A percentile compares a stretch with the other conserved stretches of the same genome.
These are phyloP conservation scores for Bryopsis sp. DNA, from an alignment of 139 green algal species.

Conservation along the genomic window DNA sequence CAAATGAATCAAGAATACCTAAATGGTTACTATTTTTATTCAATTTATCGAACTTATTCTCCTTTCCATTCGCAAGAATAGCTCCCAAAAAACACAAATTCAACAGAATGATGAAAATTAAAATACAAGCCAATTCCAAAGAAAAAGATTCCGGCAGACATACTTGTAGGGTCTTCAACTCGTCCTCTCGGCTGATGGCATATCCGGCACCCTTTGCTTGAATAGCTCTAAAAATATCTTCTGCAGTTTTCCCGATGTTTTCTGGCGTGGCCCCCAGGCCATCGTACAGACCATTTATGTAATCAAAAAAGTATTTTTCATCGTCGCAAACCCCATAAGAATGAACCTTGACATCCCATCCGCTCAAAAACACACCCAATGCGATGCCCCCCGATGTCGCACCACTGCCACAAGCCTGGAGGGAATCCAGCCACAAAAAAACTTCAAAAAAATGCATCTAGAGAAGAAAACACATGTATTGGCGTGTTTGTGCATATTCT, in stretches of 20 bases:
- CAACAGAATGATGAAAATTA: too few relatives aligned
- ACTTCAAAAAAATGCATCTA: background rate
- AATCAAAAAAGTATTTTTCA: conserved; percentile 76
- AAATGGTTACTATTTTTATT: too few relatives aligned
- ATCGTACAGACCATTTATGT: conserved; percentile 54
- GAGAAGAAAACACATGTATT: background rate
- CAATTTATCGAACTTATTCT: too few relatives aligned
- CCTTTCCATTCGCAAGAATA: too few relatives aligned
- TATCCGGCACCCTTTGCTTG: conserved; percentile 82
- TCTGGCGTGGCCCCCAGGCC: conserved; percentile 35
- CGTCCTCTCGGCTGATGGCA: conserved; percentile 70
- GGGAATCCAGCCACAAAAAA: background rate
- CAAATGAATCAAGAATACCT: too few relatives aligned
- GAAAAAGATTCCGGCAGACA: too few relatives aligned
- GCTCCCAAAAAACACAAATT: too few relatives aligned
- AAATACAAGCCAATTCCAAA: too few relatives aligned
- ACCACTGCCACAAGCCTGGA: conserved; percentile 79
- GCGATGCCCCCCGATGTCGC: conserved; percentile 80
- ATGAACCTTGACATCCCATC: conserved; percentile 37
- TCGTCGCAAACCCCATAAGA: conserved; percentile 79
- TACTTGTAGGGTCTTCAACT: conserved; percentile 62
- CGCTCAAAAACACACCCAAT: conserved; percentile 55
- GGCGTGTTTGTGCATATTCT: too few relatives aligned
- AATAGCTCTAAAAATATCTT: conserved; percentile 20
- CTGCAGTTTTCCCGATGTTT: background rate